Conservation (phyloP, 345 rosid genomes). For the Rhodamnia argentea region DNA sequence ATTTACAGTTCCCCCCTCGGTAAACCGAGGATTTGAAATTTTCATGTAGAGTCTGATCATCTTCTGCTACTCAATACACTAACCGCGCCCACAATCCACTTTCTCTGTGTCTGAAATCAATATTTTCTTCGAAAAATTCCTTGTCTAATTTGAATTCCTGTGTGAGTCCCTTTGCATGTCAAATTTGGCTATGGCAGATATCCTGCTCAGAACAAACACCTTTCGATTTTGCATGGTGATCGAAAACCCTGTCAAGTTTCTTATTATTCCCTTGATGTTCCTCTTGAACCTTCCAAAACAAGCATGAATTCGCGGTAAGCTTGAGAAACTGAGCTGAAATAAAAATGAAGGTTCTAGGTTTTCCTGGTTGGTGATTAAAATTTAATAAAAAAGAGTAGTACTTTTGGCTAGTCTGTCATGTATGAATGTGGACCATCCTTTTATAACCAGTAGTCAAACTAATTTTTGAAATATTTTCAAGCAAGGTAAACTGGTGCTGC, state of each 20-base stretch:
- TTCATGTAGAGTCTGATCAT: not conserved
- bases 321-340: not conserved
- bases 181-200: not conserved
- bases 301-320: not conserved
- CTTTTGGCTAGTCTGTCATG: too few species aligned
- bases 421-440: too few species aligned
- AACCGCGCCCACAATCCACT: not conserved
- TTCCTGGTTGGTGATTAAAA: too few species aligned
- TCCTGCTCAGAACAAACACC: not conserved
- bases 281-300: too few species aligned
- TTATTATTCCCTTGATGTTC: not conserved
- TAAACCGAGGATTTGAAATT: not conserved
- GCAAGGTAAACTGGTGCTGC: too few species aligned
- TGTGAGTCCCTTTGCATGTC: too few species aligned
- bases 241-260: not conserved
- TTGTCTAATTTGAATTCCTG: not conserved
- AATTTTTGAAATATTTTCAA: too few species aligned
- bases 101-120: not conserved
- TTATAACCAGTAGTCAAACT: too few species aligned
- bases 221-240: too few species aligned
- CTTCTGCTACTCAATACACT: not conserved
- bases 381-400: too few species aligned
- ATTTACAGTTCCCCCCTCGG: not conserved
- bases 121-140: too few species aligned
- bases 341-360: too few species aligned